These are phyloP conservation scores for Ustilago lituana DNA, from an alignment of 1,284 basidiomycete species.

Conservation along the genomic window DNA sequence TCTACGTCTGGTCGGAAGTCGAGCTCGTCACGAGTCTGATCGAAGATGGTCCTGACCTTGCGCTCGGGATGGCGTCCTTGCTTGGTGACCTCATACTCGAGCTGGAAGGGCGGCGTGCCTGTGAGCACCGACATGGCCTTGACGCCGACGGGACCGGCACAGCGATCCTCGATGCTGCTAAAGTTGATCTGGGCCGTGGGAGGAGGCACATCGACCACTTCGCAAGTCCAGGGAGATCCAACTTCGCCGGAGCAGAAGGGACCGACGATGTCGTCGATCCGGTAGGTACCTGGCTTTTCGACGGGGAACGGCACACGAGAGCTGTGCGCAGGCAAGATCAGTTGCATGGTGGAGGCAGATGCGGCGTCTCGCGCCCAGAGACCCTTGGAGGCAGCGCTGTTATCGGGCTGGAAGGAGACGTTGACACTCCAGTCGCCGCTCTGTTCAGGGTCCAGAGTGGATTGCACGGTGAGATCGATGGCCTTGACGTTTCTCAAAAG, in stretches of 20 bases:
- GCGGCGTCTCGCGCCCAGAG: constrained; percentile 34
- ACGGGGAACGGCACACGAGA: constrained; percentile 22
- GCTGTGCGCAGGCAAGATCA: constrained; percentile 28
- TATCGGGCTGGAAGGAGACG: constrained; percentile 46
- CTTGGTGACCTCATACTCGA: constrained; percentile 77
- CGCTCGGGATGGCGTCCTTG: constrained; percentile 66
- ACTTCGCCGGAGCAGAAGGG: constrained; percentile 72
- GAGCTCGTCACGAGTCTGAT: constrained; percentile 81
- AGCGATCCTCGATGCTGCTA: constrained; percentile 82
- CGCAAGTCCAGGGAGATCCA: constrained; percentile 59
- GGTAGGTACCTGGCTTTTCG: constrained; percentile 80
- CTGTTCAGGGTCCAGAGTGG: constrained; percentile 21
- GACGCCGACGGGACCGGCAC: constrained; percentile 92
- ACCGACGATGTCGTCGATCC: constrained; percentile 78
- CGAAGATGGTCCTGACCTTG: constrained; percentile 72
- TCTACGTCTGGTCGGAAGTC: constrained; percentile 86
- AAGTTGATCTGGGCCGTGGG: constrained; percentile 86
- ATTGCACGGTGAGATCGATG: constrained; percentile 35
- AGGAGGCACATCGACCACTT: constrained; percentile 71
- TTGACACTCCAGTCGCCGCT: constrained; percentile 38
- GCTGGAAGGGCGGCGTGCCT: constrained; percentile 92
- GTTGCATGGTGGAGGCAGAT: constrained; percentile 29
- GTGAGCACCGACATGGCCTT: constrained; percentile 85
- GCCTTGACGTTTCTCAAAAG: constrained; percentile 72
- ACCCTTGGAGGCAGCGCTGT: constrained; percentile 37